phyloP scores from a whole-genome alignment of 305 asterid genomes.

The Fraxinus dipetala region DNA sequence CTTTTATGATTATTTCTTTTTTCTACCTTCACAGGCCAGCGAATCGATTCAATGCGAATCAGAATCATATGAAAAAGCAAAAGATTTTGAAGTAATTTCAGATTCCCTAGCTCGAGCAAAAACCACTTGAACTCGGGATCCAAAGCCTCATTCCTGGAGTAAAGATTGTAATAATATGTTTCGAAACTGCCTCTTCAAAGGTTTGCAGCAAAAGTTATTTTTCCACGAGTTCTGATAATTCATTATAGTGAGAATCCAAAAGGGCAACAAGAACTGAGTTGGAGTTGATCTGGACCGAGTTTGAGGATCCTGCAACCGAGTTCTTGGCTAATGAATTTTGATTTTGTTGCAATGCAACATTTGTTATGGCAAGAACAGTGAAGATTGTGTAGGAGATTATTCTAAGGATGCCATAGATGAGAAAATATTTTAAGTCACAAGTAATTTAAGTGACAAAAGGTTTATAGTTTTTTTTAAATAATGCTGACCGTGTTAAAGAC shows the following conservation, averaged over 20 bases:
- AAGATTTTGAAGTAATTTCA: background rate
- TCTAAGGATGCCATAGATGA: background rate
- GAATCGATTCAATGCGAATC: background rate
- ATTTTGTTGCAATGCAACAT: background rate
- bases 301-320: background rate
- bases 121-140: background rate
- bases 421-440: background rate
- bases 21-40: background rate
- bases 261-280: slow-evolving; percentile 36
- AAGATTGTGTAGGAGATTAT: background rate
- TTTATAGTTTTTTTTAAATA: too few species aligned
- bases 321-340: slow-evolving; percentile 3
- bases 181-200: slow-evolving; percentile 21
- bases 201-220: slow-evolving; percentile 35
- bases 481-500: too few species aligned
- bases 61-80: background rate
- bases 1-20: background rate
- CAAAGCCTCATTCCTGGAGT: background rate
- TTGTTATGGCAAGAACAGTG: background rate
- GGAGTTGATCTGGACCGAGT: slow-evolving; percentile 31
- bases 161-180: background rate
- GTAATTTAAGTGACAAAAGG: too few species aligned
- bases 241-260: slow-evolving; percentile 34
- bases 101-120: background rate
- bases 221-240: slow-evolving; percentile 33